Evolutionary conservation across 2,329 filamentous ascomycete genomes (phyloP).

Genomic region (Onygenales sp.): DNA sequence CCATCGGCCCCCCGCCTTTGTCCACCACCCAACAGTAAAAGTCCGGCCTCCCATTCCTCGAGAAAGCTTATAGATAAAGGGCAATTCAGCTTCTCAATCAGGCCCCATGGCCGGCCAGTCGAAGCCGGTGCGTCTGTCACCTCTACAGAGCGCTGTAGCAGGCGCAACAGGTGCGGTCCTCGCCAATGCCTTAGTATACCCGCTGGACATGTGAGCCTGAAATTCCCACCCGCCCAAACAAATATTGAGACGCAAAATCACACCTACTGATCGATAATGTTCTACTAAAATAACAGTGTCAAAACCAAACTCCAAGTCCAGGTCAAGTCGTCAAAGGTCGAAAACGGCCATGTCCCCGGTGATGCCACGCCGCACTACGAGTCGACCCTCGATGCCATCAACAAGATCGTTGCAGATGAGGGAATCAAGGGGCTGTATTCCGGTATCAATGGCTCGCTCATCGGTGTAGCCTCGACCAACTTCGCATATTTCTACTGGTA

Average conservation of each 20-base stretch:
- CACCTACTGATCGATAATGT: conserved; percentile 2
- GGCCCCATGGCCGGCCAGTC: conserved; percentile 44
- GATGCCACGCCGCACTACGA: conserved; percentile 61
- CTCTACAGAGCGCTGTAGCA: conserved; percentile 87
- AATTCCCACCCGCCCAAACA: not conserved
- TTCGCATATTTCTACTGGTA: conserved; percentile 99
- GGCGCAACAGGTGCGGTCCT: conserved; percentile 88
- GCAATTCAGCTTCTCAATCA: not conserved
- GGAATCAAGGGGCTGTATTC: conserved; percentile 76
- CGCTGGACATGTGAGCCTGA: conserved; percentile 76
- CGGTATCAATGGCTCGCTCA: conserved; percentile 73
- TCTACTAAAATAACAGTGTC: conserved; percentile 49
- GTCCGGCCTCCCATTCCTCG: not conserved
- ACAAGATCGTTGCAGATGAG: conserved; percentile 71
- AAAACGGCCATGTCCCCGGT: conserved; percentile 35
- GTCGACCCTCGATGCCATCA: conserved; percentile 79
- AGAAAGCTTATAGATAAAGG: not conserved
- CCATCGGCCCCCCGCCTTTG: not conserved
- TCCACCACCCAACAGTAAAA: not conserved
- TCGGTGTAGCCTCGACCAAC: conserved; percentile 94
- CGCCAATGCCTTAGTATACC: conserved; percentile 92
- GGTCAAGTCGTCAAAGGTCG: conserved; percentile 53
- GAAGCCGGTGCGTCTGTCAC: conserved; percentile 64
- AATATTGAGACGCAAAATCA: not conserved
- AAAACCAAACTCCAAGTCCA: conserved; percentile 96